A percentile compares a stretch with the other conserved stretches of the same genome.
These are phyloP conservation scores for Pleurotus giganteus DNA, from an alignment of 768 basidiomycete species.

Conservation along the genomic window DNA sequence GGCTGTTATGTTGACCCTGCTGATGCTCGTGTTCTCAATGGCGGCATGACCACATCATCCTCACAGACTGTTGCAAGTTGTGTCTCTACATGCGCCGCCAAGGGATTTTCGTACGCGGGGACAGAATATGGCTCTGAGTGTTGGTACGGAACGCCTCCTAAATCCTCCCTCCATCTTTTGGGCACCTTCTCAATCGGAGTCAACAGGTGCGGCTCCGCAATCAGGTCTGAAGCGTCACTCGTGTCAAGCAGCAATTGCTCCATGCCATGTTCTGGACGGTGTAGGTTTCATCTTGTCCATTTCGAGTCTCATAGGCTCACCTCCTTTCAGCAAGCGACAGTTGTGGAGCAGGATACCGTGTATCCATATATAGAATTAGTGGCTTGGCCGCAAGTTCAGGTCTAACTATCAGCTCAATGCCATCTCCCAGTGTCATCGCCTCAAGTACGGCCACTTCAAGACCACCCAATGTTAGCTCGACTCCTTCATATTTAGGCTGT, in stretches of 20 bases:
- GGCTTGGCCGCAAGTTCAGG: background rate
- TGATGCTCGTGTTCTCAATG: constrained; percentile 5
- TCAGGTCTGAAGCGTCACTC: background rate
- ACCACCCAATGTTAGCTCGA: background rate
- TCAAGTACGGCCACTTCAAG: background rate
- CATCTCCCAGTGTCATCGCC: background rate
- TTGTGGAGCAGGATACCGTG: constrained; percentile 1
- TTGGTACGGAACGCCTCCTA: background rate
- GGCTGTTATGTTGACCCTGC: constrained; percentile 4
- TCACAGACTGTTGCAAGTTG: background rate
- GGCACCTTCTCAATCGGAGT: background rate
- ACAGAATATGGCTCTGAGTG: constrained; percentile 10
- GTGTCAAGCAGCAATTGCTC: background rate
- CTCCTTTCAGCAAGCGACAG: background rate
- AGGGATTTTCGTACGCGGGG: constrained; percentile 7
- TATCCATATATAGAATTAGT: background rate
- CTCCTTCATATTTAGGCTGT: background rate
- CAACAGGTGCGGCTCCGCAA: background rate
- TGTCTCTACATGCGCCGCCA: background rate
- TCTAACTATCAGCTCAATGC: background rate
- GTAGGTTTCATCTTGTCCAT: background rate
- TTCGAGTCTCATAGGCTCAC: background rate
- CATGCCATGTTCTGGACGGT: background rate
- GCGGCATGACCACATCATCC: constrained; percentile 3
- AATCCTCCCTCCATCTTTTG: background rate